phyloP scores from a whole-genome alignment of 176 grass and related monocot species.

The Guadua angustifolia region DNA sequence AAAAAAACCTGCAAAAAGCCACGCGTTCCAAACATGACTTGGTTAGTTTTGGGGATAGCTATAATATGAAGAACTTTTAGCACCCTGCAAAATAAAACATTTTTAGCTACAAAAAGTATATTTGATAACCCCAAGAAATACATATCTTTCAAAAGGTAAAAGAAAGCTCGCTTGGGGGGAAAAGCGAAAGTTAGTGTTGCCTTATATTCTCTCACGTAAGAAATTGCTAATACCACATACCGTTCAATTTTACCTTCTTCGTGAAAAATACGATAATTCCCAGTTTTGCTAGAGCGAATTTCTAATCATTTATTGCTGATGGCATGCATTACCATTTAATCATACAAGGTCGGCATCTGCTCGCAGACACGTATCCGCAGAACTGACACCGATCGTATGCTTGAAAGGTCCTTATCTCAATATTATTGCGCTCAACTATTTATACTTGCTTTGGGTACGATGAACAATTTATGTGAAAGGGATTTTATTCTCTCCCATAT shows the following conservation, averaged over 20 bases:
- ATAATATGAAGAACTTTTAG: not conserved
- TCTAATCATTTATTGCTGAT: not conserved
- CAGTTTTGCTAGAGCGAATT: not conserved
- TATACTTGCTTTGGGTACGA: slow-evolving; percentile 24
- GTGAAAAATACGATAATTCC: not conserved
- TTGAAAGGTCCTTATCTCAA: not conserved
- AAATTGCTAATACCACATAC: not conserved
- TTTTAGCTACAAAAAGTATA: not conserved
- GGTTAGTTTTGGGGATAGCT: not conserved
- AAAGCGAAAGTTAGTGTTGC: no score
- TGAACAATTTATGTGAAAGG: not conserved
- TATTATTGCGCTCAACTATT: not conserved
- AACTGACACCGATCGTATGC: not conserved
- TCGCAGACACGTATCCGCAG: not conserved
- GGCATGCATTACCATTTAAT: slow-evolving; percentile 14
- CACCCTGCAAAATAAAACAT: not conserved
- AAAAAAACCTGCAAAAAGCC: not conserved
- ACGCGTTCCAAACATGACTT: not conserved
- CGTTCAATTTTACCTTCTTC: not conserved
- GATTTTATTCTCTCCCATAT: not conserved
- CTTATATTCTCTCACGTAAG: not conserved
- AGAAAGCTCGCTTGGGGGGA: not conserved
- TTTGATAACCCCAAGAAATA: not conserved
- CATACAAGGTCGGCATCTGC: slow-evolving; percentile 28
- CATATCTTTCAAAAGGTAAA: slow-evolving; percentile 1